phyloP scores from a whole-genome alignment of 2,329 filamentous ascomycete species.

The Cercospora beticola region DNA sequence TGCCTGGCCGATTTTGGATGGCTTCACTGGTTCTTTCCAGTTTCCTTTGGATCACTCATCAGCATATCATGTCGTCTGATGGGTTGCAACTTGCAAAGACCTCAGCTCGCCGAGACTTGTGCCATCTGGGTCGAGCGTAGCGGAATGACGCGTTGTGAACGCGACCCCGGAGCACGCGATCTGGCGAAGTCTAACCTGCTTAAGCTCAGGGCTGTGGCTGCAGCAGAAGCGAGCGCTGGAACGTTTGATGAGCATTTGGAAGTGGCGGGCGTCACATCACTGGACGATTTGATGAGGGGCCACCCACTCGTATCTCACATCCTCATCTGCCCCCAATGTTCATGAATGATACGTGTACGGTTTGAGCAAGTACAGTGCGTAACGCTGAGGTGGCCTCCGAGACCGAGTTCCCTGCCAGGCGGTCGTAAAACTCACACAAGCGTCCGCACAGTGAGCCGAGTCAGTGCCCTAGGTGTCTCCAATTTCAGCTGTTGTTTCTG shows the following conservation, averaged over 20 bases:
- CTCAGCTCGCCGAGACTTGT: background rate
- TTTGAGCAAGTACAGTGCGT: background rate
- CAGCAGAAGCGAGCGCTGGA: background rate
- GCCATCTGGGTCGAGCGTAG: background rate
- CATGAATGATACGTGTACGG: background rate
- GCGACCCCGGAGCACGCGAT: constrained; percentile 16
- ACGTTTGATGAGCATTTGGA: constrained; percentile 12
- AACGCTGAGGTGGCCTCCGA: background rate
- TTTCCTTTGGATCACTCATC: background rate
- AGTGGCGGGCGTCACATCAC: constrained; percentile 11
- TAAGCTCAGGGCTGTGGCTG: constrained; percentile 17
- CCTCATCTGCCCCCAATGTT: background rate
- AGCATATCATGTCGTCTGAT: background rate
- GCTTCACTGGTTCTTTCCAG: background rate
- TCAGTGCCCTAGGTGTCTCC: constrained; percentile 1
- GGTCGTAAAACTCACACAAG: constrained; percentile 11
- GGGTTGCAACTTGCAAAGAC: background rate
- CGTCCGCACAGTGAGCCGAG: constrained; percentile 1
- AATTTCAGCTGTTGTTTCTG: constrained; percentile 1
- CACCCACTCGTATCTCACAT: background rate
- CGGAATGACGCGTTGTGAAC: constrained; percentile 11
- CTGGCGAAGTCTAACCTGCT: constrained; percentile 7
- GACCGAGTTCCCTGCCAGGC: constrained; percentile 7
- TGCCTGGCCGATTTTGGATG: background rate
- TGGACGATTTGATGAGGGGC: background rate